A percentile compares a stretch with the other conserved stretches of the same genome.
Evolutionary conservation across 352 stramenopile species (phyloP).

Genomic region (Thalassiosira exigua): DNA sequence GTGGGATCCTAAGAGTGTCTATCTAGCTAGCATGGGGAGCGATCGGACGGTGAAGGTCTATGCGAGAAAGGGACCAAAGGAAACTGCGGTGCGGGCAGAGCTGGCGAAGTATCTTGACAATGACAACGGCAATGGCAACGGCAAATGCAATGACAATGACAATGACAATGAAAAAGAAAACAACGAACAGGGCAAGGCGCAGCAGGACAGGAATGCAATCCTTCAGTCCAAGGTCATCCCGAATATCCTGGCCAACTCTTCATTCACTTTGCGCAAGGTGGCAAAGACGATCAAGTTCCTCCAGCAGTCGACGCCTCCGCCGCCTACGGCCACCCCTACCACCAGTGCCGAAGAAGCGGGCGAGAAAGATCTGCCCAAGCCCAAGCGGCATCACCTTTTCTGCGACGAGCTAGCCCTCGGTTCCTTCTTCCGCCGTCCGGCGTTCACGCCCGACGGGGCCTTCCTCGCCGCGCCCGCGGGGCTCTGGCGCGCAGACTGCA

Average conservation of each 20-base stretch:
- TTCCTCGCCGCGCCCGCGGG: conserved; percentile 91
- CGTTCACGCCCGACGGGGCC: conserved; percentile 92
- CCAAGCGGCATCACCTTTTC: conserved; percentile 86
- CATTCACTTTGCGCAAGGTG: conserved; percentile 60
- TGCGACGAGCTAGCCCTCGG: conserved; percentile 91
- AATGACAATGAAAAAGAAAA: neutral
- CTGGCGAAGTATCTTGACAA: conserved; percentile 28
- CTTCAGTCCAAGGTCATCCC: conserved; percentile 29
- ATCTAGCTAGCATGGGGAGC: conserved; percentile 92
- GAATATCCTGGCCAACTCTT: conserved; percentile 53
- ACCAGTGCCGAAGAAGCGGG: conserved; percentile 9
- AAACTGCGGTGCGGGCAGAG: conserved; percentile 52
- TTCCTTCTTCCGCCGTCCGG: conserved; percentile 92
- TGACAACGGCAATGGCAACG: neutral
- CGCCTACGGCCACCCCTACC: too few relatives aligned
- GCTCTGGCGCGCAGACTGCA: conserved; percentile 73
- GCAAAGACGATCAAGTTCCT: conserved; percentile 58
- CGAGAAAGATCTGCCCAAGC: conserved; percentile 17
- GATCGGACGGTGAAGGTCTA: conserved; percentile 95
- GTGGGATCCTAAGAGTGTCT: conserved; percentile 94
- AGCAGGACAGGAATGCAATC: conserved; percentile 13
- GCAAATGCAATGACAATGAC: neutral
- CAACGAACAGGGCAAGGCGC: neutral
- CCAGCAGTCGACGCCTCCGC: neutral
- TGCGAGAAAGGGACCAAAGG: conserved; percentile 80